Evolutionary conservation across 176 grass and related monocot genomes (phyloP).

Genomic region (Pontederia crassipes): DNA sequence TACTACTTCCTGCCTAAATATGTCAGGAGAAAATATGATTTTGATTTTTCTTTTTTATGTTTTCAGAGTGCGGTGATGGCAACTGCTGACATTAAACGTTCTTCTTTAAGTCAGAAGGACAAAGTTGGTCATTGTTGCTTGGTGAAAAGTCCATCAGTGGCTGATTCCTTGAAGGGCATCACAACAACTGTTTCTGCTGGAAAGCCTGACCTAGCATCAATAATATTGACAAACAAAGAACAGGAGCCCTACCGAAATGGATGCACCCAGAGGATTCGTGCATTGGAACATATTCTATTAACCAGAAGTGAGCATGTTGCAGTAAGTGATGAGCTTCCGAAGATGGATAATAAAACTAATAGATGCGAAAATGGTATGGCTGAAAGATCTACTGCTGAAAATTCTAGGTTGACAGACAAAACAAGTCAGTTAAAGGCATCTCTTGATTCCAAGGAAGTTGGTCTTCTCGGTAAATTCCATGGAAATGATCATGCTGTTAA

Average conservation of each 20-base stretch:
- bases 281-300: conserved; percentile 44
- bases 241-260: conserved; percentile 53
- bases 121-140: conserved; percentile 6
- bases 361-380: not conserved
- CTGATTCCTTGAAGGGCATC: conserved; percentile 21
- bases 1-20: conserved; percentile 15
- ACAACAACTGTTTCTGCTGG: conserved; percentile 6
- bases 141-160: conserved; percentile 9
- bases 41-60: conserved; percentile 15
- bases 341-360: conserved; percentile 12
- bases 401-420: not conserved
- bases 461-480: not conserved
- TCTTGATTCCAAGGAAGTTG: not conserved
- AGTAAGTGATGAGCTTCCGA: conserved; percentile 27
- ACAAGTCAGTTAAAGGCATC: not conserved
- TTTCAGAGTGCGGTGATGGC: conserved; percentile 15
- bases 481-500: not conserved
- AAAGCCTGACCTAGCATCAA: conserved; percentile 36
- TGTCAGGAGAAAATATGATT: conserved; percentile 17
- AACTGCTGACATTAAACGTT: conserved; percentile 23
- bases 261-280: conserved; percentile 70
- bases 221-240: conserved; percentile 52
- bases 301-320: conserved; percentile 20
- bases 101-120: conserved; percentile 9
- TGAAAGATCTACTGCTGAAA: not conserved